Base-by-base conservation (phyloP, 1,139 yeast genomes). In the Yamadazyma songkhlaensis region DNA sequence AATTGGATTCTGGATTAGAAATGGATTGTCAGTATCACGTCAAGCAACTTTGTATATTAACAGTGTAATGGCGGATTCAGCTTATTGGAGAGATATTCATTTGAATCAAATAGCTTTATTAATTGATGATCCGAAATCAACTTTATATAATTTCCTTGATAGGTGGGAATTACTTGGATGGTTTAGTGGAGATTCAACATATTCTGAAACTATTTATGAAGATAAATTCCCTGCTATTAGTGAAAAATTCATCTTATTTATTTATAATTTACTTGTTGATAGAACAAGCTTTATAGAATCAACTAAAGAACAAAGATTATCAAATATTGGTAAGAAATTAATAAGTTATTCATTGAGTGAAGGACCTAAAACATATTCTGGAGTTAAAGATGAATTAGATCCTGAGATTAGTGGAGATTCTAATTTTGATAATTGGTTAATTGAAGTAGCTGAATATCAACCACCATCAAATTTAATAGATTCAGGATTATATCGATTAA, bases 1-100 rank as follows among this genome's bases (percentile, higher is more conserved):
- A 32, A 72, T 78, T 2, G 95, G 96, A 0, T 77, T 84, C 44
- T 92, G 97, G 97, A 87, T 92, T 3, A 75, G 97, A 55, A 92
- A 92, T 55, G 87, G 87, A n/a, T 50, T 64, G 34, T 62, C 76
- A 6, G 74, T 73, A 2, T 58, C 78, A 3, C 67, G 72, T 34
- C 81, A 77, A 48, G 75, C 72, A 1, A 46, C 63, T 1, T 47
- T 64, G 27, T 67, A 69, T 41, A 50, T 58, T 29, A 67, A 58
- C 21, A 47, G 62, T 23, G 45, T 50, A 46, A 68, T 63, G 62
- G 62, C 49, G 51, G 80, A 59, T 23, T 39, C 51, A 11, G 54
- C 70, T 0, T 68, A 56, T 41, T 50, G 53, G 38, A 57, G 74
- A 37, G 88, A 82, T 49, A 55, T 84, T 20, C 82, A 77, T 49